Base-by-base conservation (phyloP, 805 yeast genomes). In the Starmerella riodocensis region DNA sequence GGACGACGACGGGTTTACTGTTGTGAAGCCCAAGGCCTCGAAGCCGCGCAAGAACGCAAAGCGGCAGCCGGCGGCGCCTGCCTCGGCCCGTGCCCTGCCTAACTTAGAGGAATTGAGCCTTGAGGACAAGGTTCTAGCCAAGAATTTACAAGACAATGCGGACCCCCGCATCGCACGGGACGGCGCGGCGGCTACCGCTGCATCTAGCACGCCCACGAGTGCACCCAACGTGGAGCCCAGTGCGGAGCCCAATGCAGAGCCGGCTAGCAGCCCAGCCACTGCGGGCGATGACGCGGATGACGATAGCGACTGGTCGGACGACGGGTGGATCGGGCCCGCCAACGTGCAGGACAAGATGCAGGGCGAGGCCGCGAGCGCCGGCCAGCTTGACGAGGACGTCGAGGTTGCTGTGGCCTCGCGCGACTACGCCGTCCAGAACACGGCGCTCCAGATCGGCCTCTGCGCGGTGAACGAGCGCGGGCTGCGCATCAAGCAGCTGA, bases 351-450 rank as follows among this genome's bases (percentile, higher is more conserved):
- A 78, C 50, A 74, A 73, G 38, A 68, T 82, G 55, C 57, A 75
- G 29, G 77, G 75, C 54, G 88, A 83, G 52, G 71, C 66, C 52
- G 73, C 78, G 29, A 84, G 77, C 53, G 69, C 71, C 42, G 65
- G 73, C 34, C 34, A 32, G 7, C 69, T 59, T 25, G 52, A 61
- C 12, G 61, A 62, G 14, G 53, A 56, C 3, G 69, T 78, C 42
- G 71, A 76, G 47, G 91, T 78, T 16, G 98, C 96, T 2, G 62
- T 91, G 36, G 78, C 94, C 0, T 80, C 96, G 0, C 94, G 94
- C 21, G 99, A 91, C 72, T 91, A 88, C 63, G 97, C 99, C 2
- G 83, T 88, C 53, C 99, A 91, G 60, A 91, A 91, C 60, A 94
- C 86, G 13, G 73, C 94, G 1, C 67, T 91, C 63, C 97, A 88